Percentiles rank a stretch among this genome's conserved stretches.
These are phyloP conservation scores for Marchantia polymorpha DNA, from an alignment of 225 moss, liverwort and hornwort genomes.

Conservation along the genomic window DNA sequence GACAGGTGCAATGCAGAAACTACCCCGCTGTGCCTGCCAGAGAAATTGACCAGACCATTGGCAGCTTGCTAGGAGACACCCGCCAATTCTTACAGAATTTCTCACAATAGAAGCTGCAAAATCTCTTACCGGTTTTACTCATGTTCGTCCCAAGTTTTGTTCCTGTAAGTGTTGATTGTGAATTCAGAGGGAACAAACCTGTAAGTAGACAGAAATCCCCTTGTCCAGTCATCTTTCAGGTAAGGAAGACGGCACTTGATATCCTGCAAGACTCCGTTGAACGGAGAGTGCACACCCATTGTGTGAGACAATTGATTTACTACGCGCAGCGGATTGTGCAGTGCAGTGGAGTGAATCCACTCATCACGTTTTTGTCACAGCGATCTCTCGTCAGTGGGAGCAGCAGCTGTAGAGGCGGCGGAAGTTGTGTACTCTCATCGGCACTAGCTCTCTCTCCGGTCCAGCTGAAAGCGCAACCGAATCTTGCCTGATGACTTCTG, in stretches of 20 bases:
- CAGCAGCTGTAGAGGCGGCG: background rate
- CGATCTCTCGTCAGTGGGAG: background rate
- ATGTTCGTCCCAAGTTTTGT: no score
- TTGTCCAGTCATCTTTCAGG: slow-evolving; percentile 68
- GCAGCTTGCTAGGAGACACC: no score
- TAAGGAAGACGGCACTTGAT: slow-evolving; percentile 54
- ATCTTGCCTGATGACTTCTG: background rate
- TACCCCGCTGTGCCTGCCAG: no score
- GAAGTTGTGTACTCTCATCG: background rate
- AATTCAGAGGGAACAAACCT: slow-evolving; percentile 34
- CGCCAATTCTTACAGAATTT: no score
- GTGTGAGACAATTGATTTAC: background rate
- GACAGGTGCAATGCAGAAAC: no score
- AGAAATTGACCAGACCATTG: no score
- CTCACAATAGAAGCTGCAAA: no score
- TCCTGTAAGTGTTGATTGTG: no score
- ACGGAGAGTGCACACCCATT: slow-evolving; percentile 26
- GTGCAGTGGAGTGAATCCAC: no score
- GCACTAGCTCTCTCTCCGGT: background rate
- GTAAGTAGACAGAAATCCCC: slow-evolving; percentile 65
- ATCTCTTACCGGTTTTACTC: no score
- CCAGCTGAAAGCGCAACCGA: background rate
- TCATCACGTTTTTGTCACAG: background rate
- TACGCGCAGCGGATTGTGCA: background rate
- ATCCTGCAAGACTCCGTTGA: slow-evolving; percentile 48